Evolutionary conservation across 768 basidiomycete species (phyloP).

Genomic region (Pleurotus ostreatus): DNA sequence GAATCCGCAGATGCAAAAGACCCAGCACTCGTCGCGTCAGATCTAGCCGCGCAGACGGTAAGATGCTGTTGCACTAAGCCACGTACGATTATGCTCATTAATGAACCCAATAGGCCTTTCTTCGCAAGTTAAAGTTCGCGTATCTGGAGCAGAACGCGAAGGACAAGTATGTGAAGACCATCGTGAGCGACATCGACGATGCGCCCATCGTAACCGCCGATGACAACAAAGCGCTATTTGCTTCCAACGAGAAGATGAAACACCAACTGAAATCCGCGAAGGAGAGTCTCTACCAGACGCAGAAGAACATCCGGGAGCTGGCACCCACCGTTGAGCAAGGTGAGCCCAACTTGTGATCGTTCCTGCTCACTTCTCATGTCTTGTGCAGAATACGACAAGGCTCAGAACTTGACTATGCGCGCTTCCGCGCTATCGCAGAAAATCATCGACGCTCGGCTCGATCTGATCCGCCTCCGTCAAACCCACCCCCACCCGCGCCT

Average conservation of each 20-base stretch:
- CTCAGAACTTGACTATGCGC: slow-evolving; percentile 46
- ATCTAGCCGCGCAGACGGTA: slow-evolving; percentile 5
- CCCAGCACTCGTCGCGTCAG: neutral
- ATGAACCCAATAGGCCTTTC: slow-evolving; percentile 44
- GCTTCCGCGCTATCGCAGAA: slow-evolving; percentile 63
- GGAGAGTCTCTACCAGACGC: slow-evolving; percentile 52
- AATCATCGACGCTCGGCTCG: slow-evolving; percentile 80
- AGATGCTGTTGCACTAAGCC: neutral
- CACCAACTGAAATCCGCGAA: slow-evolving; percentile 63
- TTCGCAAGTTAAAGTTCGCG: slow-evolving; percentile 83
- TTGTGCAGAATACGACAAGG: slow-evolving; percentile 53
- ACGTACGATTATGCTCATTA: neutral
- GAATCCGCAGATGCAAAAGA: slow-evolving; percentile 2
- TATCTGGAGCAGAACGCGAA: slow-evolving; percentile 91
- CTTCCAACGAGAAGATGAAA: slow-evolving; percentile 69
- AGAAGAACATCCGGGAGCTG: slow-evolving; percentile 56
- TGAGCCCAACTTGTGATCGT: slow-evolving; percentile 15
- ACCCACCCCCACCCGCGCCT: slow-evolving; percentile 77
- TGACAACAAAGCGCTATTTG: slow-evolving; percentile 65
- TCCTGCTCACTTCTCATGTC: neutral
- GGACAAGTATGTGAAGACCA: slow-evolving; percentile 81
- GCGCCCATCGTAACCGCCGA: slow-evolving; percentile 76
- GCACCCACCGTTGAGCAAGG: slow-evolving; percentile 71
- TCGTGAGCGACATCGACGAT: slow-evolving; percentile 81
- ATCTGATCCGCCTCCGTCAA: slow-evolving; percentile 76